Base-by-base conservation (phyloP, 345 rosid species). In the Bretschneidera sinensis region DNA sequence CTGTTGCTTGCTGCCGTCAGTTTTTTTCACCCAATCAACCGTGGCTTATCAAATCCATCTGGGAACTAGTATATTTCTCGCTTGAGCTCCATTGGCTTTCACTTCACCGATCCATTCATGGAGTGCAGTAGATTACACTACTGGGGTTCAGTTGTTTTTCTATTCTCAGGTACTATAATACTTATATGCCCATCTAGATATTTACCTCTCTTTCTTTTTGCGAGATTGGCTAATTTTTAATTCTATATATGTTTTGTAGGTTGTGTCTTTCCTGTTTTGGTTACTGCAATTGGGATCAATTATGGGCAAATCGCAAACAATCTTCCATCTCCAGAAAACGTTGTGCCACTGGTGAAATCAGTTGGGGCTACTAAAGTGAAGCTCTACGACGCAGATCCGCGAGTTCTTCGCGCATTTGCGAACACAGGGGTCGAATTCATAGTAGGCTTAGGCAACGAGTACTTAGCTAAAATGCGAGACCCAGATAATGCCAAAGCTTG, bases 221-320 rank as follows among this genome's bases (percentile, higher is more conserved):
- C n/a, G n/a, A n/a, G n/a, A n/a, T n/a, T n/a, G n/a, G n/a, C 35
- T 9, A 31, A 9, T 31, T 31, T 31, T n/a, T n/a, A n/a, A n/a
- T n/a, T n/a, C n/a, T 4, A 9, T 5, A 39, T 39, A 1, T 11
- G 4, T 5, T 39, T n/a, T 39, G 45, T 14, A 39, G 45, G 45
- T 39, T 13, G 4, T 7, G 45, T 39, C 9, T 31, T 70, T n/a
- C 77, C 87, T 20, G 43, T 45, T 49, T 21, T 55, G 69, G 90
- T 73, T 23, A 55, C 33, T 66, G 82, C 96, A 49, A 33, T 91
- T 17, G 96, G 99, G 35, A 81, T 95, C 48, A 95, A 95, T 76
- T 95, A 95, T 61, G 97, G 99, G 20, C 97, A 88, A 45, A 85
- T 95, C 50, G 97, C 91, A 11, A 76, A 91, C 69, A 85, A 95